Conservation (phyloP, 1,139 yeast species). For the Lodderomyces theae region DNA sequence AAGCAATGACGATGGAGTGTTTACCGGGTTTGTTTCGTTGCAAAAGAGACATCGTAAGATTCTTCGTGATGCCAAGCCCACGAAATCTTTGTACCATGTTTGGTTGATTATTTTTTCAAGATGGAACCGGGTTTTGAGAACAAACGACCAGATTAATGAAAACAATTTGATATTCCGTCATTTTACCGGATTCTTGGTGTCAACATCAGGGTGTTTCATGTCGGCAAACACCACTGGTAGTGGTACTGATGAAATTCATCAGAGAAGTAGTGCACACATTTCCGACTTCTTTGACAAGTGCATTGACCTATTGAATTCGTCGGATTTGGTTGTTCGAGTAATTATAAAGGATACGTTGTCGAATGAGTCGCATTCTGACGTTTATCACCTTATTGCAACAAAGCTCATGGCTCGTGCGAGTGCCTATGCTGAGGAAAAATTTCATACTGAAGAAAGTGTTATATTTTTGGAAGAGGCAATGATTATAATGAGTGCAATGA, state of each 20-base stretch:
- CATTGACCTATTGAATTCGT: slow-evolving; percentile 45
- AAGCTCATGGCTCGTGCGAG: slow-evolving; percentile 30
- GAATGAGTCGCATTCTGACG: slow-evolving; percentile 47
- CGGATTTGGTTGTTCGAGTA: slow-evolving; percentile 49
- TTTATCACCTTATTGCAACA: slow-evolving; percentile 34
- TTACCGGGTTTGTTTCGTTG: slow-evolving; percentile 74
- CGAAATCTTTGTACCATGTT: slow-evolving; percentile 56
- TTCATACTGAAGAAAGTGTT: slow-evolving; percentile 30
- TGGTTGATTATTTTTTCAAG: slow-evolving; percentile 60
- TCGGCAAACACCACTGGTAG: slow-evolving; percentile 18
- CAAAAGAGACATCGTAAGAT: slow-evolving; percentile 65
- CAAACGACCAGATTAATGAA: slow-evolving; percentile 21
- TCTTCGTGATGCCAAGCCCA: slow-evolving; percentile 56
- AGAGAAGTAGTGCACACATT: slow-evolving; percentile 29
- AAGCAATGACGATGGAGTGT: slow-evolving; percentile 56
- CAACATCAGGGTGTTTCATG: slow-evolving; percentile 56
- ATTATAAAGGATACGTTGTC: slow-evolving; percentile 45
- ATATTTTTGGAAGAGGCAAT: slow-evolving; percentile 41
- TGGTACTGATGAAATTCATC: slow-evolving; percentile 18
- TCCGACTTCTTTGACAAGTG: slow-evolving; percentile 51
- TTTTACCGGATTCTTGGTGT: slow-evolving; percentile 60
- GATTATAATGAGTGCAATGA: slow-evolving; percentile 39
- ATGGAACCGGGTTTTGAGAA: slow-evolving; percentile 43
- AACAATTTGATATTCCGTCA: slow-evolving; percentile 52
- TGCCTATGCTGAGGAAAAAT: slow-evolving; percentile 25